Evolutionary conservation across 1,284 basidiomycete species (phyloP).

Genomic region (Bjerkandera adusta): DNA sequence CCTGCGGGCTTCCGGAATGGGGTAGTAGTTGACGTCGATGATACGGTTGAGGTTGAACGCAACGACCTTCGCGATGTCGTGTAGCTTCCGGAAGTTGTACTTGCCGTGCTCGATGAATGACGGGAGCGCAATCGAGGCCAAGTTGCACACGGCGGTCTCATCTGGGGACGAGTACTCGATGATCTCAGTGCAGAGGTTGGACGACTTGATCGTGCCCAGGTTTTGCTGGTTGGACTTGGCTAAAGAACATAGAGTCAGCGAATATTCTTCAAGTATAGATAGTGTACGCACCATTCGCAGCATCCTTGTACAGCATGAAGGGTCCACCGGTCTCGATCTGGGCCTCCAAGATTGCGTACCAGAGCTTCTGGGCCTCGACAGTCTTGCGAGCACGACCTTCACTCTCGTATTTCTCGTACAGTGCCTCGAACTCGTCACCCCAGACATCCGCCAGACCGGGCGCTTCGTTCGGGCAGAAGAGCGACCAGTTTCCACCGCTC

Average conservation of each 20-base stretch:
- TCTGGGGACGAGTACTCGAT: constrained; percentile 98
- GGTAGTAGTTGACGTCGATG: constrained; percentile 95
- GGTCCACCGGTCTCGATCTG: constrained; percentile 99
- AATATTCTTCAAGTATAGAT: constrained; percentile 1
- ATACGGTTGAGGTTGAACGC: constrained; percentile 93
- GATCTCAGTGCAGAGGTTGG: constrained; percentile 99
- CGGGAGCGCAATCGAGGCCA: constrained; percentile 96
- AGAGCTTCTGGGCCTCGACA: constrained; percentile 96
- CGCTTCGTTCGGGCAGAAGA: constrained; percentile 98
- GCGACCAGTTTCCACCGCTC: constrained; percentile 85
- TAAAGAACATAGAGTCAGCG: constrained; percentile 28
- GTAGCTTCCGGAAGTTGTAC: constrained; percentile 95
- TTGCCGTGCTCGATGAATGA: constrained; percentile 73
- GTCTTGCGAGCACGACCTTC: constrained; percentile 89
- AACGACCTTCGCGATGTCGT: constrained; percentile 92
- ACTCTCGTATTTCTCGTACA: constrained; percentile 90
- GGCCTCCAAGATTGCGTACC: constrained; percentile 96
- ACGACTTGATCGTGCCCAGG: constrained; percentile 98
- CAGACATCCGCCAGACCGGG: constrained; percentile 90
- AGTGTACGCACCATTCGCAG: constrained; percentile 66
- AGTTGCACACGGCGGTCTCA: constrained; percentile 98
- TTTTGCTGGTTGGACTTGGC: constrained; percentile 99
- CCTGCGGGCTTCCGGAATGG: constrained; percentile 84
- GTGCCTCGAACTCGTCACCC: constrained; percentile 87
- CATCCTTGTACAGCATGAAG: constrained; percentile 98